Evolutionary conservation across 768 basidiomycete species (phyloP), one percentile per base, ranked within the genome.

Genomic region (Pisolithus albus): DNA sequence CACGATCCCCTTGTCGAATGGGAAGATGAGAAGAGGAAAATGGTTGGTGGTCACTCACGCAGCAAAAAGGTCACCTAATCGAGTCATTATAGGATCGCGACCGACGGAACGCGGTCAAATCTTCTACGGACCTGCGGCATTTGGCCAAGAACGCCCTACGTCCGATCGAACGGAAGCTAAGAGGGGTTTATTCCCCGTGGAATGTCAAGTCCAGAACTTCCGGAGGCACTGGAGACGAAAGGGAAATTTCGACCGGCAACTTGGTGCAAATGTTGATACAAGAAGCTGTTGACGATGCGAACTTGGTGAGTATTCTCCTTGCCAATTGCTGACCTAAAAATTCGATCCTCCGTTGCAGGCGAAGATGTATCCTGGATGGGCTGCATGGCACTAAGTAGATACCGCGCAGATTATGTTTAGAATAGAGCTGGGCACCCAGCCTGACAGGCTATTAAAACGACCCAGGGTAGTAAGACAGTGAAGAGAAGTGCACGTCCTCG

Each of bases 1-100:
- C 95, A 98, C 59, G 96, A 99, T 66, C 96, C 96, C 1, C 77
- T 99, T 3, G 86, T 94, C 30, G 95, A 98, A 67, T 98, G 93
- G 91, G 87, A 91, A 54, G 85, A 91, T 40, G 83, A 88, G 64
- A 83, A 82, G 55, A 78, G 83, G 13, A 85, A 80, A 61, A 69
- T 81, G 64, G 81, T 84, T 54, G 23, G 74, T 55, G 8, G 11
- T 13, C 13, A 16, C 21, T 39, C 21, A 26, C 41, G 28, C 23
- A 48, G 50, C 55, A 15, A 19, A 49, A 24, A 23, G 18, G 38
- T 32, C 46, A 40, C 28, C 50, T 32, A 38, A 21, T 19, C 37
- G 18, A 19, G 51, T 37, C 21, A 41, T 38, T 47, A 4, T 47
- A 80, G 79, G 76, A 81, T 57, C 78, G 74, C 24, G 70, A 75